These are phyloP conservation scores for Straminergon stramineum DNA, from an alignment of 225 moss, liverwort and hornwort genomes.

Conservation along the genomic window DNA sequence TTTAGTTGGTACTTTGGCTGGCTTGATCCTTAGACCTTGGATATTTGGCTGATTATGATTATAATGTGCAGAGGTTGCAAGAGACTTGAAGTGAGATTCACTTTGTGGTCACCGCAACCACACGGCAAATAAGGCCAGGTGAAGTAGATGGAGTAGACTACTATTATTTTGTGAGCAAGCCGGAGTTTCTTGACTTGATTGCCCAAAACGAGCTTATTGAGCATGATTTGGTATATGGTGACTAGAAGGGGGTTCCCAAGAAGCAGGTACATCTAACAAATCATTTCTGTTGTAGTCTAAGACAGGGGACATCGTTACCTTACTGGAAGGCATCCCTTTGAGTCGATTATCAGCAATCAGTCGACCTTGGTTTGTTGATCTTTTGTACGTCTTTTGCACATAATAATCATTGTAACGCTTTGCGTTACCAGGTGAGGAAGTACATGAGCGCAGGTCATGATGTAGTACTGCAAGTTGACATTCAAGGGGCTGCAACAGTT, in stretches of 20 bases:
- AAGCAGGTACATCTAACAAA: conserved; percentile 46
- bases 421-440: conserved; percentile 57
- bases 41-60: not conserved
- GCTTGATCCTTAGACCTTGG: not conserved
- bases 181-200: conserved; percentile 84
- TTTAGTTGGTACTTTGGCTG: not conserved
- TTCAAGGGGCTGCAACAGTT: conserved; percentile 95
- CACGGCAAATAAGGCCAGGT: conserved; percentile 63
- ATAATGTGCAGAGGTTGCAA: conserved; percentile 49
- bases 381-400: not conserved
- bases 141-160: conserved; percentile 90
- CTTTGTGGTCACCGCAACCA: conserved; percentile 92
- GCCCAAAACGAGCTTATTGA: conserved; percentile 82
- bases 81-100: conserved; percentile 69
- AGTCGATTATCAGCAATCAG: not conserved
- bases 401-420: not conserved
- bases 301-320: not conserved
- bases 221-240: conserved; percentile 94
- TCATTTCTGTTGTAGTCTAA: not conserved
- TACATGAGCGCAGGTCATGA: conserved; percentile 75
- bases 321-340: not conserved
- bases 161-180: conserved; percentile 88
- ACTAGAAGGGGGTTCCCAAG: conserved; percentile 98
- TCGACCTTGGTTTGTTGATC: not conserved
- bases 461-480: conserved; percentile 87